Conservation (phyloP, 2,329 filamentous ascomycete species). For the Alternaria rosae region DNA sequence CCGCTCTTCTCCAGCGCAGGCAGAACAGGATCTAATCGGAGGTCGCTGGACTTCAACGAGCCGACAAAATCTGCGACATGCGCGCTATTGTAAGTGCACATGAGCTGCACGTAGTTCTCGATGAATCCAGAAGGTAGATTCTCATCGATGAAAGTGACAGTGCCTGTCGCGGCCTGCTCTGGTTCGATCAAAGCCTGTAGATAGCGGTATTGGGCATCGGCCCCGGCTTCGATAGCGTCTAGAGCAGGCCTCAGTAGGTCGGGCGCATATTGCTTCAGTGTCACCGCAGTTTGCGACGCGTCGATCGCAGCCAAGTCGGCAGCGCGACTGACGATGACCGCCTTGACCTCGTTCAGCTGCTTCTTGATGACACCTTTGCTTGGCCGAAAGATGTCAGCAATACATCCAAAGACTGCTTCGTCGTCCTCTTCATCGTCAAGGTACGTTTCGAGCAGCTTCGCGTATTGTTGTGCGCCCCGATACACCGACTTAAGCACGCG, state of each 20-base stretch:
- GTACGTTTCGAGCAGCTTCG: conserved; percentile 78
- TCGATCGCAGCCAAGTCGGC: conserved; percentile 72
- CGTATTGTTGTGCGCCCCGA: conserved; percentile 78
- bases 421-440: conserved; percentile 85
- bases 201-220: conserved; percentile 76
- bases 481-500: conserved; percentile 92
- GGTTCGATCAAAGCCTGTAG: conserved; percentile 78
- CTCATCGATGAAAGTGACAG: conserved; percentile 21
- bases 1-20: conserved; percentile 89
- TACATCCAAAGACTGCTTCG: conserved; percentile 77
- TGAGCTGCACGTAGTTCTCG: conserved; percentile 86
- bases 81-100: conserved; percentile 83
- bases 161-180: conserved; percentile 24
- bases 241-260: conserved; percentile 73
- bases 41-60: conserved; percentile 75
- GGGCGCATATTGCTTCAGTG: conserved; percentile 67
- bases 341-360: conserved; percentile 75
- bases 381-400: conserved; percentile 75
- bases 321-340: conserved; percentile 71
- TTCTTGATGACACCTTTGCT: conserved; percentile 70
- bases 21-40: conserved; percentile 80
- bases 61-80: conserved; percentile 89
- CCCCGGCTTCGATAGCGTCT: conserved; percentile 65
- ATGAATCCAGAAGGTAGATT: conserved; percentile 65
- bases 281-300: conserved; percentile 69